Evolutionary conservation across 1,284 basidiomycete genomes (phyloP).

Genomic region (Porodaedalea pini): DNA sequence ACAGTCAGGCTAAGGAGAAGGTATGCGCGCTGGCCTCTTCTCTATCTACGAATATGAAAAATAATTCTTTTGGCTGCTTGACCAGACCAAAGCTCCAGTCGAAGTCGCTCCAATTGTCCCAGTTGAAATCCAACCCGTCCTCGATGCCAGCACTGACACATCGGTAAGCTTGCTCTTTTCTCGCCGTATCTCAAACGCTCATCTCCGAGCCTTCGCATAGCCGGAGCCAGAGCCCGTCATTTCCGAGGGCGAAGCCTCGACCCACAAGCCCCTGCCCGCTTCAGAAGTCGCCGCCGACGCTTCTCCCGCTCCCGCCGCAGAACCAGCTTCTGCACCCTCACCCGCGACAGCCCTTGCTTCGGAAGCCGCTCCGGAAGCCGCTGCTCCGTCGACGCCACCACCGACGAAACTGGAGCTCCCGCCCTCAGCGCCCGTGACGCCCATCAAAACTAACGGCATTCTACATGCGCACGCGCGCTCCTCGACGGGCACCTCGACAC

Average conservation of each 20-base stretch:
- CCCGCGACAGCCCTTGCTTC: neutral
- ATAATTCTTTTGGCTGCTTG: no score
- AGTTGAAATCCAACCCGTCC: slow-evolving; percentile 37
- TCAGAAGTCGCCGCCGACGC: neutral
- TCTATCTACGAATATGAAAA: no score
- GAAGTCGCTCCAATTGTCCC: slow-evolving; percentile 32
- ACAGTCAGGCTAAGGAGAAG: neutral
- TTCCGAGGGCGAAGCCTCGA: slow-evolving; percentile 8
- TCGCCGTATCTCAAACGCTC: neutral
- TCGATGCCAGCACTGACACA: slow-evolving; percentile 32
- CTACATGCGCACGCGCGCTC: neutral
- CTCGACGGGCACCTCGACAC: slow-evolving; percentile 7
- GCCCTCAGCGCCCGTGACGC: slow-evolving; percentile 9
- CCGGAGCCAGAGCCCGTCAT: neutral
- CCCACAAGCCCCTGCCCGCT: slow-evolving; percentile 17
- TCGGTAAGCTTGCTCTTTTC: slow-evolving; percentile 24
- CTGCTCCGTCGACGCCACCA: slow-evolving; percentile 15
- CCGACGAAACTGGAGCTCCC: slow-evolving; percentile 5
- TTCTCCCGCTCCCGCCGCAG: slow-evolving; percentile 13
- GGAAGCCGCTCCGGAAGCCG: neutral
- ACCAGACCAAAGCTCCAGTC: neutral
- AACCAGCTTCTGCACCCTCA: neutral
- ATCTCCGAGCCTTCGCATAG: neutral
- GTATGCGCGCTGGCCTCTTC: neutral
- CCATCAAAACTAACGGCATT: slow-evolving; percentile 9